Base-by-base conservation (phyloP, 2,329 filamentous ascomycete species). In the Chaetomium globosum region DNA sequence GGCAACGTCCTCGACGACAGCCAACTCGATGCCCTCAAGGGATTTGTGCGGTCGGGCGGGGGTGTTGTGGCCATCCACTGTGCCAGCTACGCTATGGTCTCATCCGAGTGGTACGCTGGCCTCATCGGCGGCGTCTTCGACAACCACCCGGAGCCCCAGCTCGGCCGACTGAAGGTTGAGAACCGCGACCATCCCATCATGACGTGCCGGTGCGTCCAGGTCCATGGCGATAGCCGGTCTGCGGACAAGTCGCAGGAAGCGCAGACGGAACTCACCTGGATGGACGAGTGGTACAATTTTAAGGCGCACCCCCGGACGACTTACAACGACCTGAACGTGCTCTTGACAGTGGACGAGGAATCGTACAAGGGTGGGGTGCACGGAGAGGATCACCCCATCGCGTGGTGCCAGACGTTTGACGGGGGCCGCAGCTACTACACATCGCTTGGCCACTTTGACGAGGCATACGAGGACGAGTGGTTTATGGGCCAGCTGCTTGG, bases 271-370 rank as follows among this genome's bases (percentile, higher is more conserved):
- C 74, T 73, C 67, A 61, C 67, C 5, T 79, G 75, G 74, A 73
- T 76, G 61, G 78, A 80, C 59, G 78, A 81, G 69, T 80, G 78
- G 77, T 80, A 80, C 71, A 79, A 79, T 64, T 80, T 79, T 65
- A 67, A 71, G 58, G n/a, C 61, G 36, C 75, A 76, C 49, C 75
- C 74, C 3, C 71, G 74, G 33, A 49, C 58, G 12, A 70, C 26
- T 1, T 46, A 23, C 0, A 31, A 8, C 3, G 71, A 71, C 36
- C 71, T 78, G 10, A 70, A 73, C 33, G 71, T 80, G 10, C 70
- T 81, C n/a, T 62, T 79, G 46, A 69, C 72, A 0, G 76, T 76
- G 30, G 76, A 78, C 54, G 77, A 79, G 69, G 64, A 65, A 16
- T 73, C 69, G 7, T 80, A 77, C 59, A 16, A 69, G 10, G 79